A percentile compares a stretch with the other conserved stretches of the same genome.
Conservation (phyloP, 345 rosid species). For the Euphorbia peplus region DNA sequence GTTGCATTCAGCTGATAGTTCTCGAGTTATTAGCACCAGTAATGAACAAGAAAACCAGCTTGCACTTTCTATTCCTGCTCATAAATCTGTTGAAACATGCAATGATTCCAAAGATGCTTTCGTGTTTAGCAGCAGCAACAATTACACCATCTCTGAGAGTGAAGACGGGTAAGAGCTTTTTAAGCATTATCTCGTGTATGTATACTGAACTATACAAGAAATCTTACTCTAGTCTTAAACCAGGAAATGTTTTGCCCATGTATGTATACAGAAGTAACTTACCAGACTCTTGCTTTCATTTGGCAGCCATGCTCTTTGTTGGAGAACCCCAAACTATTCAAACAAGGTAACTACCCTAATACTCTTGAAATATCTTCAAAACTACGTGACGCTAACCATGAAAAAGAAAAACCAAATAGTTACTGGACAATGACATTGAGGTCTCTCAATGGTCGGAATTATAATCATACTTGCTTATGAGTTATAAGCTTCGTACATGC, state of each 20-base stretch:
- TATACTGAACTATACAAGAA: no score
- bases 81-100: constrained; percentile 24
- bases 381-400: neutral
- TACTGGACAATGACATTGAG: neutral
- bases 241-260: neutral
- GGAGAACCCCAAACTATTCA: constrained; percentile 52
- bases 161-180: constrained; percentile 38
- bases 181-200: neutral
- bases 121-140: constrained; percentile 19
- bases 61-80: constrained; percentile 29
- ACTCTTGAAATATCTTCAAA: neutral
- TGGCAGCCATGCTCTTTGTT: constrained; percentile 56
- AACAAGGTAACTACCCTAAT: constrained; percentile 43
- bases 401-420: neutral
- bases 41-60: constrained; percentile 32
- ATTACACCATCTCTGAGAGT: constrained; percentile 16
- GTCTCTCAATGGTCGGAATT: no score
- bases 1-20: constrained; percentile 14
- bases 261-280: neutral
- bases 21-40: constrained; percentile 18
- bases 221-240: neutral
- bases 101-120: constrained; percentile 21
- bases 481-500: no score
- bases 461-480: no score
- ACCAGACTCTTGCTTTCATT: constrained; percentile 7